These are phyloP conservation scores for Colletotrichum tofieldiae DNA, from an alignment of 2,329 filamentous ascomycete species.

Conservation along the genomic window DNA sequence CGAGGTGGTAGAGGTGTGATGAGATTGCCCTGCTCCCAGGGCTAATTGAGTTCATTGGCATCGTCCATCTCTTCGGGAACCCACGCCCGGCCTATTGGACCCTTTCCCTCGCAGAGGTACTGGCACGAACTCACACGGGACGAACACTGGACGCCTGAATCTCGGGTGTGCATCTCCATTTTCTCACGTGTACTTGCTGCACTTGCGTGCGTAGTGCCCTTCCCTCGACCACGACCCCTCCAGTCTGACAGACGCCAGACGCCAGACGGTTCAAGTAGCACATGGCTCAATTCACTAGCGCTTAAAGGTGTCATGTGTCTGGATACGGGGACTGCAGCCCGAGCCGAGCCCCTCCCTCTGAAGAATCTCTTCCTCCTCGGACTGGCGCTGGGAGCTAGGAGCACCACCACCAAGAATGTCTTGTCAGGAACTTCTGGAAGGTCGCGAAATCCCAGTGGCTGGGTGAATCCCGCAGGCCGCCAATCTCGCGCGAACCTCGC, in stretches of 20 bases:
- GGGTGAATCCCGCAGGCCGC: not conserved
- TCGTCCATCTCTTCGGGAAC: conserved; percentile 4
- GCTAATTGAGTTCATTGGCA: conserved; percentile 8
- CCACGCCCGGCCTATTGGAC: not conserved
- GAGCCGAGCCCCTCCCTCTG: not conserved
- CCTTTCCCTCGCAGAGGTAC: not conserved
- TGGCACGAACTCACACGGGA: not conserved
- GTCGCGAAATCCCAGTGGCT: conserved; percentile 5
- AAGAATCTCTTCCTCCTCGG: not conserved
- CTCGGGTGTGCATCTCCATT: not conserved
- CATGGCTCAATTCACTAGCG: conserved; percentile 16
- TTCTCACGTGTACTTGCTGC: not conserved
- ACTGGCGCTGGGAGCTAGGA: not conserved
- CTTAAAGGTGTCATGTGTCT: conserved; percentile 8
- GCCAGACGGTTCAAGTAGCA: conserved; percentile 1
- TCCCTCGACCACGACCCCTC: not conserved
- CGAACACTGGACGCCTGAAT: not conserved
- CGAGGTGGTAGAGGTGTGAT: not conserved
- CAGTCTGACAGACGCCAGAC: not conserved
- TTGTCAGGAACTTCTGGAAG: not conserved
- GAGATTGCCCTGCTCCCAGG: not conserved
- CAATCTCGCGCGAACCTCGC: not conserved
- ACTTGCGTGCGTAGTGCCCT: not conserved
- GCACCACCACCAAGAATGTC: not conserved
- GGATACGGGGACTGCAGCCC: conserved; percentile 10